These are phyloP conservation scores for Phytopythium boreale DNA, from an alignment of 352 stramenopile species.

Conservation along the genomic window DNA sequence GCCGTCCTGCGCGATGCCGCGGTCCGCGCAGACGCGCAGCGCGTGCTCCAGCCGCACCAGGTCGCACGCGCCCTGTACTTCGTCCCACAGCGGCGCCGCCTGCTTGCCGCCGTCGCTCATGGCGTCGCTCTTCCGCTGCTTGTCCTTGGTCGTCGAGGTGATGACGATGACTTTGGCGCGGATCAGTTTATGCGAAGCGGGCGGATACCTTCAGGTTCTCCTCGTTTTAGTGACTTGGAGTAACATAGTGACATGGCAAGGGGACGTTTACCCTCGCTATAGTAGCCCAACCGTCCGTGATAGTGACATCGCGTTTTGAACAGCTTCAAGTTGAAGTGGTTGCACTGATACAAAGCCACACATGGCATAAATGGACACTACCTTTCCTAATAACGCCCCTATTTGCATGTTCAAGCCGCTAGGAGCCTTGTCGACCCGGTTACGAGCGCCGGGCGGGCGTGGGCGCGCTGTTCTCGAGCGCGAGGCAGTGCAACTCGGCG, in stretches of 20 bases:
- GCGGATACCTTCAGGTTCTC: too few relatives aligned
- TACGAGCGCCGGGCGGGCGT: conserved; percentile 1
- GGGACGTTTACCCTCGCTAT: not conserved
- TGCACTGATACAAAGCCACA: not conserved
- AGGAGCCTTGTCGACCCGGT: too few relatives aligned
- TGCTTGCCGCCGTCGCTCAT: conserved; percentile 20
- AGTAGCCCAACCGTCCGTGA: not conserved
- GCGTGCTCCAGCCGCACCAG: conserved; percentile 30
- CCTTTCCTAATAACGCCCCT: not conserved
- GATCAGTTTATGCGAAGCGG: too few relatives aligned
- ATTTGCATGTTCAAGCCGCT: not conserved
- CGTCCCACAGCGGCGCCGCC: conserved; percentile 48
- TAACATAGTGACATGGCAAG: not conserved
- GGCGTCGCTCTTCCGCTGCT: not conserved
- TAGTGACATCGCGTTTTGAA: not conserved
- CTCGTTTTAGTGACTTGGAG: not conserved
- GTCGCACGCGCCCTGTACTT: conserved; percentile 65
- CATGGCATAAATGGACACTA: not conserved
- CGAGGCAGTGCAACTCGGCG: conserved; percentile 58
- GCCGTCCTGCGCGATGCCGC: conserved; percentile 41
- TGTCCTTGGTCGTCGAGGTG: too few relatives aligned
- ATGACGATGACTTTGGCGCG: too few relatives aligned
- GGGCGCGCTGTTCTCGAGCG: conserved; percentile 15
- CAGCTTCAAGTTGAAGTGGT: not conserved
- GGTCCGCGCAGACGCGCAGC: conserved; percentile 14